Conservation (phyloP, 305 asterid species). For the Fraxinus latifolia region DNA sequence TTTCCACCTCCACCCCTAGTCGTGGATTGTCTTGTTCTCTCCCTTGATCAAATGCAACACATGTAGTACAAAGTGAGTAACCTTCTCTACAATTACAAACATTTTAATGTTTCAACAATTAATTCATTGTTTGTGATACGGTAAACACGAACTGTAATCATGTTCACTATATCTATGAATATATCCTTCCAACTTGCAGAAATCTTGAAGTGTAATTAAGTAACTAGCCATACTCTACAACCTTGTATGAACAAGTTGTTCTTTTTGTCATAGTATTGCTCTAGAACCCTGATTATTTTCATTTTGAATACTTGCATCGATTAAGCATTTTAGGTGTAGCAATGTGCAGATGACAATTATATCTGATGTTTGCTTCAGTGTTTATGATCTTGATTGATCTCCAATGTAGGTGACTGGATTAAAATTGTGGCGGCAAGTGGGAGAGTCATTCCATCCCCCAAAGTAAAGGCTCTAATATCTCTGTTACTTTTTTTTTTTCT, state of each 20-base stretch:
- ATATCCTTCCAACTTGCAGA: not conserved
- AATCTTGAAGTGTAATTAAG: not conserved
- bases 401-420: conserved; percentile 79
- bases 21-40: not conserved
- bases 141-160: not conserved
- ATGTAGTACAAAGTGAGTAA: not conserved
- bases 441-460: conserved; percentile 98
- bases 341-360: conserved; percentile 18
- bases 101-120: not conserved
- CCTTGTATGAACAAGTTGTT: not conserved
- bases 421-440: conserved; percentile 98
- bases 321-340: conserved; percentile 6
- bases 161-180: not conserved
- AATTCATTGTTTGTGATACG: not conserved
- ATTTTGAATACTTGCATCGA: conserved; percentile 14
- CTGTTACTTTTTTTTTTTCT: not conserved
- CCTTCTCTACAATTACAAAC: not conserved
- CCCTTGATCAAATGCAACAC: not conserved
- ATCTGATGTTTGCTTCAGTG: conserved; percentile 11
- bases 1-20: not conserved
- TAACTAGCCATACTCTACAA: not conserved
- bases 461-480: conserved; percentile 50
- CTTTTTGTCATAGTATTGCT: not conserved
- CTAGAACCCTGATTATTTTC: not conserved
- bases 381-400: conserved; percentile 21